Conservation (phyloP, 208 protist genomes). For the Borovskyia barvae region DNA sequence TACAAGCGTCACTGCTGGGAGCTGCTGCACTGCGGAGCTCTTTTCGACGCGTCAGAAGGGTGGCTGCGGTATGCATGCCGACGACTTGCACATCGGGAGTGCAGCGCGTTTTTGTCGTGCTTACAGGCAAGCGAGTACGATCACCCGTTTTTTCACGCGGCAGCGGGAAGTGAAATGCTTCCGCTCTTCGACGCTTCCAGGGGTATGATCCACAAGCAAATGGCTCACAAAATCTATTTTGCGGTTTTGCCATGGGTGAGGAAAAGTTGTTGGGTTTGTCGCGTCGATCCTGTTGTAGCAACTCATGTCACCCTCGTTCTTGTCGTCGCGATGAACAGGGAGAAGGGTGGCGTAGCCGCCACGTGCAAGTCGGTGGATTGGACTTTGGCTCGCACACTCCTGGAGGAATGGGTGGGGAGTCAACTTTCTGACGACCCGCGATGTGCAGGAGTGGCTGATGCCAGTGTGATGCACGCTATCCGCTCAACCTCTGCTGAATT, state of each 20-base stretch:
- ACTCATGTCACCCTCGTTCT: constrained; percentile 21
- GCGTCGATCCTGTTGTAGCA: constrained; percentile 13
- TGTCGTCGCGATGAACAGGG: background rate
- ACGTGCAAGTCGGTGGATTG: constrained; percentile 4
- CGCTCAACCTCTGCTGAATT: constrained; percentile 4
- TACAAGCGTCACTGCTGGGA: background rate
- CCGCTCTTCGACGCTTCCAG: no score
- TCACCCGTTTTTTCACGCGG: background rate
- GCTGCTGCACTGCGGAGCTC: background rate
- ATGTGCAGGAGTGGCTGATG: background rate
- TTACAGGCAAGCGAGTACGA: no score
- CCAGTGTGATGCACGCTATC: constrained; percentile 19
- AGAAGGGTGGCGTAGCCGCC: background rate
- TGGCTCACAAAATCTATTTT: constrained; percentile 7
- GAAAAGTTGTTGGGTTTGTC: constrained; percentile 14
- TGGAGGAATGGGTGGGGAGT: constrained; percentile 6
- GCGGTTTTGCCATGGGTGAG: constrained; percentile 3
- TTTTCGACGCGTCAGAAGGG: constrained; percentile 17
- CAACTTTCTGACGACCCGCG: background rate
- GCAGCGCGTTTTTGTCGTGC: no score
- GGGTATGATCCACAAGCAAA: no score
- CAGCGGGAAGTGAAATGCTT: no score
- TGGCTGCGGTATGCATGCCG: constrained; percentile 30
- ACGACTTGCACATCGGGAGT: constrained; percentile 8
- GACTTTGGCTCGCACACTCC: background rate